Conservation (phyloP, 2,329 filamentous ascomycete genomes). For the Monilinia aucupariae region DNA sequence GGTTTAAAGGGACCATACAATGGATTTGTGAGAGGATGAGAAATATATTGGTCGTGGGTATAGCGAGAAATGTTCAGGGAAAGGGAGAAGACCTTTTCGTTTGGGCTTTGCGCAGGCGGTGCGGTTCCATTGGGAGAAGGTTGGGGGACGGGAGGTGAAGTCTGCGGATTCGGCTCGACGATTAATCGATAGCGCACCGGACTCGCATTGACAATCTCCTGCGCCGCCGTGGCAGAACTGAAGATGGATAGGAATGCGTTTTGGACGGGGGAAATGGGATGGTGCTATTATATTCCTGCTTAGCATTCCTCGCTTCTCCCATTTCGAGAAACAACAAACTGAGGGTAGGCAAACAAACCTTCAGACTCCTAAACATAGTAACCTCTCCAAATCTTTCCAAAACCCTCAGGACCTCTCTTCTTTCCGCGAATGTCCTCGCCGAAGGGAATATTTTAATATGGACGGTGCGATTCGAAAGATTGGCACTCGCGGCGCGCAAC, state of each 20-base stretch:
- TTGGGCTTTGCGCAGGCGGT: neutral
- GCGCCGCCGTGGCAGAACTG: constrained; percentile 22
- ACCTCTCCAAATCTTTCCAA: constrained; percentile 35
- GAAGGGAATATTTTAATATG: constrained; percentile 33
- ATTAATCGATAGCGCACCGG: constrained; percentile 32
- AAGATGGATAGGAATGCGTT: constrained; percentile 34
- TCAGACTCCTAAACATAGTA: constrained; percentile 32
- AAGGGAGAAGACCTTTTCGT: constrained; percentile 26
- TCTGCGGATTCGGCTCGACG: constrained; percentile 12
- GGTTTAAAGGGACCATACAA: constrained; percentile 31
- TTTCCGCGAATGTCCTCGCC: constrained; percentile 31
- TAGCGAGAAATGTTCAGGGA: constrained; percentile 18
- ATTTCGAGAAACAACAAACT: neutral
- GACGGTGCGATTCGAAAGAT: constrained; percentile 27
- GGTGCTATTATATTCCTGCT: constrained; percentile 20
- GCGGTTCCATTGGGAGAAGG: neutral
- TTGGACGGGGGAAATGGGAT: constrained; percentile 21
- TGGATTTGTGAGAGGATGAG: constrained; percentile 24
- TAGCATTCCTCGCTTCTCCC: neutral
- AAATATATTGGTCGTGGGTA: constrained; percentile 23
- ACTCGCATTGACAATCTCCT: constrained; percentile 24
- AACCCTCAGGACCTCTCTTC: constrained; percentile 34
- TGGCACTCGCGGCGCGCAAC: constrained; percentile 3
- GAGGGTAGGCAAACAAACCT: constrained; percentile 23
- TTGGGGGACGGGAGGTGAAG: constrained; percentile 2